phyloP scores from a whole-genome alignment of 2,329 filamentous ascomycete genomes.

The Neofusicoccum cordaticola region DNA sequence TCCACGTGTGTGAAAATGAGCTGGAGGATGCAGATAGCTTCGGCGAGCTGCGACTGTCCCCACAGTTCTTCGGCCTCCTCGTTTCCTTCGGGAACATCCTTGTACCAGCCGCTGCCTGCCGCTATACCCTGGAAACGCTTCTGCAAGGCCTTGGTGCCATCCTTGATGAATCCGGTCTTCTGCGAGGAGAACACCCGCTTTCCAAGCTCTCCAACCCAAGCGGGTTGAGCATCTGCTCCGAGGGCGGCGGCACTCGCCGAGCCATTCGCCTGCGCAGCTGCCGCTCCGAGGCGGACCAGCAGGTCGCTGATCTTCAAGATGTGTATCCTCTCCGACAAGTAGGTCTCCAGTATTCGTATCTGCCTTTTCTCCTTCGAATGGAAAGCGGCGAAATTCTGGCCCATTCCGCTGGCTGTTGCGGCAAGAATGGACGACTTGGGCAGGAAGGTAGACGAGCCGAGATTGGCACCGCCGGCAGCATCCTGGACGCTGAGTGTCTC shows the following conservation, averaged over 20 bases:
- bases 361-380: conserved; percentile 61
- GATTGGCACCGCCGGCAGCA: conserved; percentile 65
- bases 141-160: conserved; percentile 51
- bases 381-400: conserved; percentile 42
- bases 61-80: conserved; percentile 61
- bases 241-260: conserved; percentile 22
- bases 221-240: conserved; percentile 30
- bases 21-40: conserved; percentile 71
- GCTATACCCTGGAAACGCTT: conserved; percentile 47
- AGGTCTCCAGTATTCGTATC: conserved; percentile 66
- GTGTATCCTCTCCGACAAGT: conserved; percentile 68
- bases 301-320: conserved; percentile 37
- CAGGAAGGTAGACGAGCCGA: conserved; percentile 50
- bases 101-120: conserved; percentile 46
- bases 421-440: conserved; percentile 43
- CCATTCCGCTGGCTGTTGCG: conserved; percentile 24
- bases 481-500: conserved; percentile 74
- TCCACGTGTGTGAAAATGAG: conserved; percentile 70
- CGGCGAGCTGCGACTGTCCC: conserved; percentile 62
- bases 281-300: conserved; percentile 34
- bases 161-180: conserved; percentile 45
- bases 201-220: conserved; percentile 34
- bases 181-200: conserved; percentile 29
- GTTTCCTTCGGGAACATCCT: conserved; percentile 45
- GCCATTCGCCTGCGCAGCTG: not conserved